phyloP scores from a whole-genome alignment of 768 basidiomycete genomes.

The Rhizopogon vesiculosus region DNA sequence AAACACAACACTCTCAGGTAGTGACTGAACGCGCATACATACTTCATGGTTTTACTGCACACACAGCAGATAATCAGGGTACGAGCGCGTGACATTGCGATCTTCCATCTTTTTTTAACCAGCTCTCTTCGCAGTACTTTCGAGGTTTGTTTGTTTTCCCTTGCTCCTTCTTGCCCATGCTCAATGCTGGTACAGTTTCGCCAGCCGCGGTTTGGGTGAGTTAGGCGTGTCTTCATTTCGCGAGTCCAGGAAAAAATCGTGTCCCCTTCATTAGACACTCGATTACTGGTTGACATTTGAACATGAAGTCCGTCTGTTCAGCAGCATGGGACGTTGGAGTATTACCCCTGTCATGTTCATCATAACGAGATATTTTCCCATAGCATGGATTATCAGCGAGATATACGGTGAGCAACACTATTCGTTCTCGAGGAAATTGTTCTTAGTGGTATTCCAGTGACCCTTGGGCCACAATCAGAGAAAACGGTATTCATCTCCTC shows the following conservation, averaged over 20 bases:
- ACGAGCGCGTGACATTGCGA: not conserved
- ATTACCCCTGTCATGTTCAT: constrained; percentile 5
- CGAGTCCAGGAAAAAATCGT: not conserved
- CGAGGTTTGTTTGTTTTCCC: not conserved
- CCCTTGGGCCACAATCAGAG: not conserved
- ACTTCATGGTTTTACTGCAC: constrained; percentile 5
- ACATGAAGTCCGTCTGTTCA: constrained; percentile 7
- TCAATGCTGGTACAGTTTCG: not conserved
- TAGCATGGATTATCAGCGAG: constrained; percentile 1
- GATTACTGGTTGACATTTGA: constrained; percentile 9
- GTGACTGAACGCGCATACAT: not conserved
- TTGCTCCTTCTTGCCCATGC: not conserved
- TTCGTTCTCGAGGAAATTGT: no score
- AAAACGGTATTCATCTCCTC: not conserved
- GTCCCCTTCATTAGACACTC: not conserved
- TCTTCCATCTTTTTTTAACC: not conserved
- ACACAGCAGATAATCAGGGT: constrained; percentile 6
- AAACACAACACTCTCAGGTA: not conserved
- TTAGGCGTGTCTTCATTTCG: not conserved
- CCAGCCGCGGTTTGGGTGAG: constrained; percentile 8
- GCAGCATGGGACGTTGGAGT: not conserved
- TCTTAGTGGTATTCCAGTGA: not conserved
- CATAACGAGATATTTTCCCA: constrained; percentile 7
- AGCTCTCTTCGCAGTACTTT: constrained; percentile 1
- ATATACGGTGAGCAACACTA: constrained; percentile 4